A percentile compares a stretch with the other conserved stretches of the same genome.
phyloP scores from a whole-genome alignment of 208 protist genomes.

The Trypanosoma melophagium region DNA sequence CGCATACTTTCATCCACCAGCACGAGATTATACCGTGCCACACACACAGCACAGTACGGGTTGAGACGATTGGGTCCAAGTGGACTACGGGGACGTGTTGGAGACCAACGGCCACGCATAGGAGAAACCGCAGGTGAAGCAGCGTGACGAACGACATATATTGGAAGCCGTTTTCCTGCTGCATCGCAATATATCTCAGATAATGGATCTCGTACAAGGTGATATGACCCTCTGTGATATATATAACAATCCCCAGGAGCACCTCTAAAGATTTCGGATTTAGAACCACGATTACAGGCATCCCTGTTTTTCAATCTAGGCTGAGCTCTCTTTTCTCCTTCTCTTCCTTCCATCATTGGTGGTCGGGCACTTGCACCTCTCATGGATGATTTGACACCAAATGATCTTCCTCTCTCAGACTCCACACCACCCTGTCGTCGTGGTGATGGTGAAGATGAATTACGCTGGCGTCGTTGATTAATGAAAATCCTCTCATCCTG shows the following conservation, averaged over 20 bases:
- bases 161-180: slow-evolving; percentile 10
- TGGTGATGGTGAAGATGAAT: too few species aligned
- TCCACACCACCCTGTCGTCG: too few species aligned
- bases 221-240: slow-evolving; percentile 29
- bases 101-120: background rate
- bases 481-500: too few species aligned
- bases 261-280: slow-evolving; percentile 14
- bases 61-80: slow-evolving; percentile 75
- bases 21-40: slow-evolving; percentile 68
- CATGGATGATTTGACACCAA: too few species aligned
- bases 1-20: slow-evolving; percentile 66
- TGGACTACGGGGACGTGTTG: slow-evolving; percentile 33
- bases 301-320: too few species aligned
- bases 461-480: too few species aligned
- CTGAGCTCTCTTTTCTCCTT: too few species aligned
- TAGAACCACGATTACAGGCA: too few species aligned
- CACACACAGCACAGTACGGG: slow-evolving; percentile 80
- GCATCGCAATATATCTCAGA: slow-evolving; percentile 13
- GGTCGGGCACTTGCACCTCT: too few species aligned
- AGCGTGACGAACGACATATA: slow-evolving; percentile 28
- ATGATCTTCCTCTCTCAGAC: too few species aligned
- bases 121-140: background rate
- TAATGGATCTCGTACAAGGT: slow-evolving; percentile 32
- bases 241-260: slow-evolving; percentile 33
- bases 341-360: too few species aligned